Base-by-base conservation (phyloP, 1,284 basidiomycete genomes). In the Lignosus rhinocerotis region DNA sequence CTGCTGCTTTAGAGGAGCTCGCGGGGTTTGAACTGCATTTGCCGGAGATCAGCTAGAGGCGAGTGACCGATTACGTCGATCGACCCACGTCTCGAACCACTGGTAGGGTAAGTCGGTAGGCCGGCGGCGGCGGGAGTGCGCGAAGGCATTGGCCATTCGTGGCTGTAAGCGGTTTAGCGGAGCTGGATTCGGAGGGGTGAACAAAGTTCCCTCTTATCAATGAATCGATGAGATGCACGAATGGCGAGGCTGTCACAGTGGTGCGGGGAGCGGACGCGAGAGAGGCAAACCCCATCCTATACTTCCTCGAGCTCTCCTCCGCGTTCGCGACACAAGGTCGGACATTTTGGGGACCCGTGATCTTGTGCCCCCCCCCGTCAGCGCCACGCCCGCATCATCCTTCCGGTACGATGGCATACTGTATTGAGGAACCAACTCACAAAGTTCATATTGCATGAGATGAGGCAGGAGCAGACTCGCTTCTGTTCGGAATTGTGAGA, bases 401-500 rank as follows among this genome's bases (percentile, higher is more conserved):
- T 25, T 21, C 56, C 34, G 61, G 55, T 53, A 1, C 31, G 46
- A 50, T 45, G 58, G 51, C 46, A 58, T 56, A 51, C 61, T 56
- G 51, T 42, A 58, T 60, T 39, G 39, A 55, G 58, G n/a, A 32
- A 46, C 30, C 38, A 31, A 39, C 25, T 48, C 25, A 44, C 46
- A 60, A 60, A 57, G 61, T 58, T 58, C 61, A 56, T 39, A 55
- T 63, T 50, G 56, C 61, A 55, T 49, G 51, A 46, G 46, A 56
- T 41, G 53, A 39, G 25, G 47, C 55, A 55, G 53, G 49, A 49
- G 50, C 46, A 38, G 12, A 43, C 38, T 53, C 45, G 58, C 58
- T 63, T 63, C 61, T 63, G 33, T 63, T 63, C 61, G 61, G 61
- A 56, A 60, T 60, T 60, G 58, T 41, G 50, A 45, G 16, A 53